Evolutionary conservation across 2,329 filamentous ascomycete genomes (phyloP).

Genomic region (Fusarium stilboides): DNA sequence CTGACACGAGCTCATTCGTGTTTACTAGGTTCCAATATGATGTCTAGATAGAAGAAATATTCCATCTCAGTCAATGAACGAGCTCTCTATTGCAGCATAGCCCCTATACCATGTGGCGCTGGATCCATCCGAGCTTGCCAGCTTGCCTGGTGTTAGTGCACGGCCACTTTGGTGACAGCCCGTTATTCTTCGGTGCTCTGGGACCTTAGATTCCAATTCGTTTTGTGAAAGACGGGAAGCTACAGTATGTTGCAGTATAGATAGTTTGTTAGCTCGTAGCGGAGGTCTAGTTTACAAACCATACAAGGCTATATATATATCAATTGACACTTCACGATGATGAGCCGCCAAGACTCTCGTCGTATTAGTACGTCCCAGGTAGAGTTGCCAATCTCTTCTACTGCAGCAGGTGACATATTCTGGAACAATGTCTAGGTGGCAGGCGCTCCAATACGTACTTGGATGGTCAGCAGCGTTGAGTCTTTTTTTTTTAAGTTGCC

Average conservation of each 20-base stretch:
- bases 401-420: constrained; percentile 1
- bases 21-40: not conserved
- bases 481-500: not conserved
- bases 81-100: constrained; percentile 13
- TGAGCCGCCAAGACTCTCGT: not conserved
- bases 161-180: too few relatives aligned
- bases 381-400: constrained; percentile 5
- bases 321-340: not conserved
- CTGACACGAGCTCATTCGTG: not conserved
- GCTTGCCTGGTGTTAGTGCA: not conserved
- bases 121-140: not conserved
- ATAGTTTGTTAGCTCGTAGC: constrained; percentile 1
- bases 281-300: not conserved
- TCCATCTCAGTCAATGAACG: not conserved
- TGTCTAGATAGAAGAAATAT: not conserved
- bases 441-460: constrained; percentile 8
- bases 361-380: constrained; percentile 1
- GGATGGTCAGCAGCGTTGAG: constrained; percentile 29
- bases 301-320: not conserved
- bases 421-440: not conserved
- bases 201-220: not conserved
- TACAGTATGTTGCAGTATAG: not conserved
- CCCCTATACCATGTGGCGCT: constrained; percentile 12
- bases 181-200: not conserved
- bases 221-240: not conserved